Evolutionary conservation across 352 stramenopile species (phyloP).

Genomic region (Phytophthora multivora): DNA sequence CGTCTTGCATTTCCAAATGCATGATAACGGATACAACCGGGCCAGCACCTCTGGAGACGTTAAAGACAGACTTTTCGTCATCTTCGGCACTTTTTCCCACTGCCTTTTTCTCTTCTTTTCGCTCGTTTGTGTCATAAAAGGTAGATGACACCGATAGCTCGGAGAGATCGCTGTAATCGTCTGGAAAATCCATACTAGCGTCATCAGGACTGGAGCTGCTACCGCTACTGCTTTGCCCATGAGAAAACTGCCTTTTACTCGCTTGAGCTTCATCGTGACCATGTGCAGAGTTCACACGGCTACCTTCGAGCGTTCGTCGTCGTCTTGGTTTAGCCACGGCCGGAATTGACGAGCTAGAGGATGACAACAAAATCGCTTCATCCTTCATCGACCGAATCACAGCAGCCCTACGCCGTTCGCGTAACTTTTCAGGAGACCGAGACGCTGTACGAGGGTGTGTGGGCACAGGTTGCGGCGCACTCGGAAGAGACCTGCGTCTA

Average conservation of each 20-base stretch:
- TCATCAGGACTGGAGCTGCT: conserved; percentile 29
- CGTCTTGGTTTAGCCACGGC: conserved; percentile 1
- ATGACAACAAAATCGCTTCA: conserved; percentile 14
- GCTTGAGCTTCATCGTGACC: background rate
- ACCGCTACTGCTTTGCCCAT: conserved; percentile 22
- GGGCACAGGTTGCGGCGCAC: conserved; percentile 13
- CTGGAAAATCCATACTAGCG: conserved; percentile 12
- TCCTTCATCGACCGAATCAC: conserved; percentile 23
- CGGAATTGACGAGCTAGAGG: conserved; percentile 18
- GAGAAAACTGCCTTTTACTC: conserved; percentile 6
- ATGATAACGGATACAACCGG: conserved; percentile 47
- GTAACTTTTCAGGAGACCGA: conserved; percentile 19
- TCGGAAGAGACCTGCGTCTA: conserved; percentile 19
- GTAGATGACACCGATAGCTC: conserved; percentile 20
- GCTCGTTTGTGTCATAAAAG: conserved; percentile 1
- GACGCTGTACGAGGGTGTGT: conserved; percentile 25
- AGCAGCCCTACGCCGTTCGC: conserved; percentile 17
- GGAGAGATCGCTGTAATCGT: conserved; percentile 33
- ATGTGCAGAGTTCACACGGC: conserved; percentile 5
- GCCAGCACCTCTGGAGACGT: conserved; percentile 6
- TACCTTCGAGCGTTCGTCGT: conserved; percentile 12
- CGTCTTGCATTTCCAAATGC: conserved; percentile 46
- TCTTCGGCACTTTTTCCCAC: background rate
- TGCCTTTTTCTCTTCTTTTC: conserved; percentile 4
- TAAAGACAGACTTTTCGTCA: conserved; percentile 8